A percentile compares a stretch with the other conserved stretches of the same genome.
These are phyloP conservation scores for Boeremia lycopersici DNA, from an alignment of 2,329 filamentous ascomycete genomes.

Conservation along the genomic window DNA sequence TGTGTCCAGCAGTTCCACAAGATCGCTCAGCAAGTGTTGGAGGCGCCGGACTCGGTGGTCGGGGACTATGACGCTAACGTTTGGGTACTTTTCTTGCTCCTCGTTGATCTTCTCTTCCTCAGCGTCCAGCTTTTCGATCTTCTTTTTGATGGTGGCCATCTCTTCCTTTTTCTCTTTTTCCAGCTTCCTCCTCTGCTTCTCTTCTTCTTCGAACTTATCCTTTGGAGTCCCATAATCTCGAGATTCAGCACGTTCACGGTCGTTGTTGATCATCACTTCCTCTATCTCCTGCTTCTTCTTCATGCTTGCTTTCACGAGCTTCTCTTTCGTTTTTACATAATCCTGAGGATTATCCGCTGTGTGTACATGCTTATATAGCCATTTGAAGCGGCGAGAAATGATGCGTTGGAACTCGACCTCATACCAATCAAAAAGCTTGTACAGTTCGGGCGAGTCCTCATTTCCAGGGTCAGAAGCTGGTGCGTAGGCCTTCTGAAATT, in stretches of 20 bases:
- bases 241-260: neutral
- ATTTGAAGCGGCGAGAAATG: slow-evolving; percentile 7
- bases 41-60: slow-evolving; percentile 13
- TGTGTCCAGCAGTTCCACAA: slow-evolving; percentile 3
- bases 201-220: too few species aligned
- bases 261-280: neutral
- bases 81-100: slow-evolving; percentile 1
- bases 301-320: neutral
- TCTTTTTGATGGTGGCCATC: neutral
- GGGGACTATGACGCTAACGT: slow-evolving; percentile 9
- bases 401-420: slow-evolving; percentile 13
- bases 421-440: slow-evolving; percentile 7
- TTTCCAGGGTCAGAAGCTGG: neutral
- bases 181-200: too few species aligned
- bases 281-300: neutral
- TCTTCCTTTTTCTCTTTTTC: neutral
- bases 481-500: slow-evolving; percentile 10
- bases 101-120: neutral
- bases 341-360: slow-evolving; percentile 1
- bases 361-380: slow-evolving; percentile 3
- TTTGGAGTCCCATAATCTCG: too few species aligned
- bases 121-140: neutral
- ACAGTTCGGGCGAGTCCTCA: neutral
- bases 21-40: slow-evolving; percentile 13
- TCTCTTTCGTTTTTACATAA: neutral